Evolutionary conservation across 164 flowering plant species (phyloP).

Genomic region (Annona squamosa): DNA sequence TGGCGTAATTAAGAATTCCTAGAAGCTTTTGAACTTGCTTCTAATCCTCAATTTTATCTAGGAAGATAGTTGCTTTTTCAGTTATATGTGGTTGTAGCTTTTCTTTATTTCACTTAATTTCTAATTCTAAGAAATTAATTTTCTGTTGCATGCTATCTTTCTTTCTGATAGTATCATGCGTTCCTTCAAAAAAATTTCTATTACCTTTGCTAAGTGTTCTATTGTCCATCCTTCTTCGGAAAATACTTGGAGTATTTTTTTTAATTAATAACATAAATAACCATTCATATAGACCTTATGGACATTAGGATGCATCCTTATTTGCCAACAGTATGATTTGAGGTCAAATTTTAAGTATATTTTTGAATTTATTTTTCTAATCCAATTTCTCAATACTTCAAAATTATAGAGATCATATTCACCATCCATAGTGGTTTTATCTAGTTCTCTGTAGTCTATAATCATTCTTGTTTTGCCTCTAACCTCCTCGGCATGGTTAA

Average conservation of each 20-base stretch:
- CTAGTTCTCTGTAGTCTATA: neutral
- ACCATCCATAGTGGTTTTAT: no score
- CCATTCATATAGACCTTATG: conserved; percentile 18
- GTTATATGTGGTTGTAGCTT: neutral
- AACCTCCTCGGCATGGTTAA: neutral
- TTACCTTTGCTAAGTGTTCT: neutral
- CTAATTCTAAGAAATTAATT: no score
- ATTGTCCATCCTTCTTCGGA: conserved; percentile 13
- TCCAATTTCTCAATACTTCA: no score
- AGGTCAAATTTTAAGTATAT: conserved; percentile 1
- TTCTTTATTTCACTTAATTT: conserved; percentile 6
- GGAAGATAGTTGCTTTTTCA: no score
- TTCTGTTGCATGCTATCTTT: no score
- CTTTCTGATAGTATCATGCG: neutral
- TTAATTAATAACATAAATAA: conserved; percentile 14
- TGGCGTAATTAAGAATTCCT: no score
- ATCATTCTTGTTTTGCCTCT: conserved; percentile 6
- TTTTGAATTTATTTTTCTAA: neutral
- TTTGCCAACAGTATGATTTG: conserved; percentile 13
- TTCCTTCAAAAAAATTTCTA: neutral
- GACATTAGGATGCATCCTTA: neutral
- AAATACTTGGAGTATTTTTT: conserved; percentile 11
- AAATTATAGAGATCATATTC: no score
- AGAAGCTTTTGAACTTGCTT: neutral
- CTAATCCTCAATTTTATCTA: no score